These are phyloP conservation scores for Aspergillus avenaceus DNA, from an alignment of 495 filamentous ascomycete species.

Conservation along the genomic window DNA sequence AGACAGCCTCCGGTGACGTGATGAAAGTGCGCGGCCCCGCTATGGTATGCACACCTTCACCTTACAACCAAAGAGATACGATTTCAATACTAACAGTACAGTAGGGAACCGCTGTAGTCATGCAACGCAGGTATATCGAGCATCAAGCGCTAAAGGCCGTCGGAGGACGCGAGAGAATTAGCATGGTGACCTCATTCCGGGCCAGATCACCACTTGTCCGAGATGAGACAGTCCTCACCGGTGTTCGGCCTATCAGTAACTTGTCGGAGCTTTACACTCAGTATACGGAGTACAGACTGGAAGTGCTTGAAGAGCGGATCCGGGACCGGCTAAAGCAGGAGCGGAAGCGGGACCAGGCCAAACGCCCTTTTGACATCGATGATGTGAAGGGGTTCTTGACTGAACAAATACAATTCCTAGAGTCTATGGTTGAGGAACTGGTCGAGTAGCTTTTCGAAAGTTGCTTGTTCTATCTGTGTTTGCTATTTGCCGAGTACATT, in stretches of 20 bases:
- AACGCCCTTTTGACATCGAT: too few species aligned
- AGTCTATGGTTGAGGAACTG: not conserved
- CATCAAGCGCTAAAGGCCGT: constrained; percentile 63
- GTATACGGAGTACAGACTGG: constrained; percentile 61
- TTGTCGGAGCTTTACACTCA: constrained; percentile 63
- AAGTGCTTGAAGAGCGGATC: too few species aligned
- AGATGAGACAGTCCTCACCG: constrained; percentile 61
- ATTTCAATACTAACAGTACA: not conserved
- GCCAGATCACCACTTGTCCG: constrained; percentile 49
- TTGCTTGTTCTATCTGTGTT: too few species aligned
- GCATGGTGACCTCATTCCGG: constrained; percentile 68
- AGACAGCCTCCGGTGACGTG: not conserved
- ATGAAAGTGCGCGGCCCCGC: constrained; percentile 65
- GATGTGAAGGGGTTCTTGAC: not conserved
- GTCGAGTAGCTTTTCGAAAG: too few species aligned
- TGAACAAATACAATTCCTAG: not conserved
- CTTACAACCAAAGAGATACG: too few species aligned
- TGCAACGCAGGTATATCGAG: constrained; percentile 72
- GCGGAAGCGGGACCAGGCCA: too few species aligned
- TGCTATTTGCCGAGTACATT: too few species aligned
- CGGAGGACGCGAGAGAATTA: constrained; percentile 62
- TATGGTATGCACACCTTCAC: constrained; percentile 41
- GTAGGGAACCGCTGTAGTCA: constrained; percentile 62
- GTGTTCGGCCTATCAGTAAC: constrained; percentile 59
- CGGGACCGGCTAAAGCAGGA: too few species aligned